Conservation (phyloP, 352 stramenopile genomes). For the Phytophthora sp. region DNA sequence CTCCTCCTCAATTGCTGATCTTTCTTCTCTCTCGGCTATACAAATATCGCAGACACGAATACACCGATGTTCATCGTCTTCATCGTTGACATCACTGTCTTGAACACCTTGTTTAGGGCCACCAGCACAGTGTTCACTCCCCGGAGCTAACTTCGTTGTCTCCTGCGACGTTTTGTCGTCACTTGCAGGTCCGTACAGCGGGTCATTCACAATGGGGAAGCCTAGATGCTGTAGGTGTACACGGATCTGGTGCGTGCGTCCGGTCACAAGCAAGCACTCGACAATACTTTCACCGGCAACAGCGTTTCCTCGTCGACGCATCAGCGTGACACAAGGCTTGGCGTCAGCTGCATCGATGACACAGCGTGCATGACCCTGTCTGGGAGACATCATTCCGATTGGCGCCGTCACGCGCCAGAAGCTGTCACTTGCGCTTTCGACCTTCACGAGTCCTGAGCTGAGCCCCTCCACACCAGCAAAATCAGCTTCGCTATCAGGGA, state of each 20-base stretch:
- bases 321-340: conserved; percentile 51
- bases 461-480: conserved; percentile 18
- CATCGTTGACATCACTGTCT: neutral
- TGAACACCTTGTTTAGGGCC: neutral
- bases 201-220: conserved; percentile 94
- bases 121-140: neutral
- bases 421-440: conserved; percentile 2
- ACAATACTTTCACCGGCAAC: conserved; percentile 71
- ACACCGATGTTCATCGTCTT: conserved; percentile 22
- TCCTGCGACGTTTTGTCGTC: neutral
- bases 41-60: conserved; percentile 29
- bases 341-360: conserved; percentile 27
- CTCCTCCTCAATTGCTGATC: neutral
- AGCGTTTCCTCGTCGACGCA: conserved; percentile 34
- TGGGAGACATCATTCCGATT: conserved; percentile 36
- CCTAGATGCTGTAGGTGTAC: conserved; percentile 91
- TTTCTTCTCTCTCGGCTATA: neutral
- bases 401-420: conserved; percentile 52
- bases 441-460: conserved; percentile 17
- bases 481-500: conserved; percentile 30
- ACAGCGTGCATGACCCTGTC: conserved; percentile 29
- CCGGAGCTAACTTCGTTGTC: neutral
- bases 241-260: conserved; percentile 95
- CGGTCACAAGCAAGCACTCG: conserved; percentile 90
- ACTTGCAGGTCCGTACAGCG: conserved; percentile 82